Evolutionary conservation across 1,139 yeast genomes (phyloP).

Genomic region (Candida tetrigidarum): DNA sequence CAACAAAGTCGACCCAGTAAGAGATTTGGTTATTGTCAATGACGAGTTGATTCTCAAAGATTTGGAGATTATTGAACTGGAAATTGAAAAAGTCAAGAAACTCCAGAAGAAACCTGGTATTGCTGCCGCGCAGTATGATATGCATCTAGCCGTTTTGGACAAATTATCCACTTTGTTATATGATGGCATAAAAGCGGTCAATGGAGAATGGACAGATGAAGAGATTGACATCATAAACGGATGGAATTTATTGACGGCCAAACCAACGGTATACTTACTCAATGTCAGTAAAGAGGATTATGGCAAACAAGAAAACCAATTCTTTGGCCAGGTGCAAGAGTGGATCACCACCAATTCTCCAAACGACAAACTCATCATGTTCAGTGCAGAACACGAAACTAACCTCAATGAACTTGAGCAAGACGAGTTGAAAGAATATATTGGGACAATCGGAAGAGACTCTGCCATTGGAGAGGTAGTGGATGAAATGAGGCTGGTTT

Average conservation of each 20-base stretch:
- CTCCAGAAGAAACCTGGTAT: slow-evolving; percentile 43
- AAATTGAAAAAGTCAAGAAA: slow-evolving; percentile 50
- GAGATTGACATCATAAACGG: slow-evolving; percentile 62
- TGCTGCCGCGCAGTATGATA: slow-evolving; percentile 32
- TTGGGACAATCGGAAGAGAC: slow-evolving; percentile 16
- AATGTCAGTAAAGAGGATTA: slow-evolving; percentile 66
- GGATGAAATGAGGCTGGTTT: slow-evolving; percentile 64
- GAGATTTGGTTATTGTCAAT: slow-evolving; percentile 69
- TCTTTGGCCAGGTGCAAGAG: slow-evolving; percentile 38
- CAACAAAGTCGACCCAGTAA: slow-evolving; percentile 61
- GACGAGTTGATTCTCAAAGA: slow-evolving; percentile 78
- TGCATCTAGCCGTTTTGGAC: slow-evolving; percentile 51
- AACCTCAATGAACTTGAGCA: slow-evolving; percentile 30
- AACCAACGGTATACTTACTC: slow-evolving; percentile 65
- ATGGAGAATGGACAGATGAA: slow-evolving; percentile 45
- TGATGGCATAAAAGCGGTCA: slow-evolving; percentile 59
- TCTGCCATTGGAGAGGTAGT: slow-evolving; percentile 54
- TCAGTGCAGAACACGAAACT: slow-evolving; percentile 65
- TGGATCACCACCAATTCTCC: slow-evolving; percentile 65
- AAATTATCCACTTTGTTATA: slow-evolving; percentile 54
- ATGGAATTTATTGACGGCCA: slow-evolving; percentile 68
- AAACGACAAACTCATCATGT: slow-evolving; percentile 55
- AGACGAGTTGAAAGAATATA: slow-evolving; percentile 23
- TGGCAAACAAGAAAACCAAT: slow-evolving; percentile 47
- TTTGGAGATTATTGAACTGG: slow-evolving; percentile 64